Conservation (phyloP, 139 green algal species). For the Micromonas commoda region DNA sequence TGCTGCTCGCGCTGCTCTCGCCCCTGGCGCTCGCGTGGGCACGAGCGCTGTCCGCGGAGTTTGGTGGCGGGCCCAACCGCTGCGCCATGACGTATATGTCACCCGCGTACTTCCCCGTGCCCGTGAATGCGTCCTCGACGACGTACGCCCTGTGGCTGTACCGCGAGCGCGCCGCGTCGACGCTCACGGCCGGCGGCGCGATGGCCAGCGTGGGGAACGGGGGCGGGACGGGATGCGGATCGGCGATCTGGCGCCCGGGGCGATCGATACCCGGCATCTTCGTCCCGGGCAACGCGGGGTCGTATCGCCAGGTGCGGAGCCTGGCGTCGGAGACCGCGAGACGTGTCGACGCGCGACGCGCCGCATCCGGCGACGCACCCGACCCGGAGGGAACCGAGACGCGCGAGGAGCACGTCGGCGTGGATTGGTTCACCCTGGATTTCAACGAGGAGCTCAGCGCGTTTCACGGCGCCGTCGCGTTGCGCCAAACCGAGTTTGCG, state of each 20-base stretch:
- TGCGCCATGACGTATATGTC: not conserved
- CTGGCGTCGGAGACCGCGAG: not conserved
- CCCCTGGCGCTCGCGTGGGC: not conserved
- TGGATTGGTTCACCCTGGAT: constrained; percentile 56
- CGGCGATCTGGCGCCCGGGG: no score
- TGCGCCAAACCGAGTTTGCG: constrained; percentile 35
- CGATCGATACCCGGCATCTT: not conserved
- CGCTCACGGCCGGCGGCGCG: no score
- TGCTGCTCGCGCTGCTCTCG: not conserved
- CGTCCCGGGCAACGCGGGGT: not conserved
- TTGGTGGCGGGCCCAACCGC: not conserved
- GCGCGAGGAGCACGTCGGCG: not conserved
- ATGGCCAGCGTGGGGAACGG: no score
- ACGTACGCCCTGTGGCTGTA: not conserved
- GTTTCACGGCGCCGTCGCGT: constrained; percentile 49
- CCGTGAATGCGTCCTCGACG: not conserved
- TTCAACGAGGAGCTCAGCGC: constrained; percentile 54
- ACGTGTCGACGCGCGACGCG: no score
- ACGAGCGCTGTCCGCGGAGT: not conserved
- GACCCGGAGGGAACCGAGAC: not conserved
- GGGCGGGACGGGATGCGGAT: no score
- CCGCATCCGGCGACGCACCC: not conserved
- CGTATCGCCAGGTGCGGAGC: not conserved
- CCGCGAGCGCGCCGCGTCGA: not conserved
- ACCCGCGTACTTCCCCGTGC: not conserved